Evolutionary conservation across 495 filamentous ascomycete genomes (phyloP).

Genomic region (Tuber magnatum): DNA sequence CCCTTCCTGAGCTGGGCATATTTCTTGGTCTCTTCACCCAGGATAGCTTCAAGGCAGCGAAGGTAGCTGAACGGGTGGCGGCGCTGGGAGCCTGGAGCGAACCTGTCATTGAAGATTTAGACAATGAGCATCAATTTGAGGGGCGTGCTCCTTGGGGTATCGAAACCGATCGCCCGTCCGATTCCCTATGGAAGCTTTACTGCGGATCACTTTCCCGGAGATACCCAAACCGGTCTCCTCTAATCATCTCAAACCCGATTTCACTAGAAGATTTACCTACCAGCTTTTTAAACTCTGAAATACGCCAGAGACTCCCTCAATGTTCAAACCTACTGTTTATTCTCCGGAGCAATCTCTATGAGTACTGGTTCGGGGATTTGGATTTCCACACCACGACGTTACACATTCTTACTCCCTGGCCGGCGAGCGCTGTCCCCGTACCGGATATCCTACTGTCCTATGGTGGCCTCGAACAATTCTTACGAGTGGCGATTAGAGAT

Average conservation of each 20-base stretch:
- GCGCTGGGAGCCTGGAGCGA: neutral
- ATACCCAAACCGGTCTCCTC: neutral
- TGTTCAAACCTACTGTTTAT: neutral
- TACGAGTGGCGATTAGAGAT: neutral
- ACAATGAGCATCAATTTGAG: neutral
- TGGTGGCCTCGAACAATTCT: neutral
- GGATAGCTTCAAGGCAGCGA: neutral
- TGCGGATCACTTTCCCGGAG: neutral
- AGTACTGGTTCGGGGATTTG: neutral
- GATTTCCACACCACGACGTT: neutral
- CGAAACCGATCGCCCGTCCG: neutral
- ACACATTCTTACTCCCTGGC: neutral
- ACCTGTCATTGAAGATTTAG: neutral
- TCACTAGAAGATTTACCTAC: neutral
- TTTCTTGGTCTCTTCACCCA: neutral
- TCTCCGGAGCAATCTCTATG: neutral
- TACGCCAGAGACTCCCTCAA: constrained; percentile 3
- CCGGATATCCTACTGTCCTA: neutral
- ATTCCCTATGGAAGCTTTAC: neutral
- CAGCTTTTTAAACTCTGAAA: neutral
- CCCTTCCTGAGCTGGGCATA: neutral
- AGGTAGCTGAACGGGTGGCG: neutral
- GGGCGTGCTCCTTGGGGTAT: neutral
- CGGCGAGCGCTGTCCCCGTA: neutral
- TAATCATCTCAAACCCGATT: neutral